Evolutionary conservation across 495 filamentous ascomycete genomes (phyloP).

Genomic region (Annulohypoxylon bovei): DNA sequence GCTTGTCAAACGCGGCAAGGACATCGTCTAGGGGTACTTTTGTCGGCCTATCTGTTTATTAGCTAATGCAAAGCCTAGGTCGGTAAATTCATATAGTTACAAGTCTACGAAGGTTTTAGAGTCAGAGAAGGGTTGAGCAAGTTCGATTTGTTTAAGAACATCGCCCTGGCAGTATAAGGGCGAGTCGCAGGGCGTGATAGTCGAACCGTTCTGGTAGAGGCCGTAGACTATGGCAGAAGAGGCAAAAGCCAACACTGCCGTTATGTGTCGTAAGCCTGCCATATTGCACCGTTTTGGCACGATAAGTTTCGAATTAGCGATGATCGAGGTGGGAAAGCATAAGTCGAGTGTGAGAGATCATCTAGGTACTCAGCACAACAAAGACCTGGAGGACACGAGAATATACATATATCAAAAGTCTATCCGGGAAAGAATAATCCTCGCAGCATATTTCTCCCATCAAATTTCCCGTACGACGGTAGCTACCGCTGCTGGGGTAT

Average conservation of each 20-base stretch:
- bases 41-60: slow-evolving; percentile 52
- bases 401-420: not conserved
- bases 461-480: too few relatives aligned
- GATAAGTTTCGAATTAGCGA: slow-evolving; percentile 3
- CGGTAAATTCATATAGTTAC: slow-evolving; percentile 43
- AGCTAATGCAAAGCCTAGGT: not conserved
- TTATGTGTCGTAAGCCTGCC: slow-evolving; percentile 18
- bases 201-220: slow-evolving; percentile 58
- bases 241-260: slow-evolving; percentile 41
- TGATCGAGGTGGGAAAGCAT: not conserved
- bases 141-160: slow-evolving; percentile 57
- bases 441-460: not conserved
- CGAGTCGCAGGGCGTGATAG: slow-evolving; percentile 59
- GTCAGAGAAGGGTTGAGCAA: slow-evolving; percentile 59
- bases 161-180: slow-evolving; percentile 61
- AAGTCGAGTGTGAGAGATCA: not conserved
- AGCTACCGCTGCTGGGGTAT: not conserved
- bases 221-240: slow-evolving; percentile 38
- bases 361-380: not conserved
- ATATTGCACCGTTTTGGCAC: slow-evolving; percentile 23
- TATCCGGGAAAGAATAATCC: not conserved
- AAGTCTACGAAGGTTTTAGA: slow-evolving; percentile 65
- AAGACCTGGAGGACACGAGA: not conserved
- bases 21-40: slow-evolving; percentile 56
- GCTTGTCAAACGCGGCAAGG: slow-evolving; percentile 53